Evolutionary conservation across 768 basidiomycete genomes (phyloP), one percentile per base, ranked within the genome.

Genomic region (Lentinula sp.): DNA sequence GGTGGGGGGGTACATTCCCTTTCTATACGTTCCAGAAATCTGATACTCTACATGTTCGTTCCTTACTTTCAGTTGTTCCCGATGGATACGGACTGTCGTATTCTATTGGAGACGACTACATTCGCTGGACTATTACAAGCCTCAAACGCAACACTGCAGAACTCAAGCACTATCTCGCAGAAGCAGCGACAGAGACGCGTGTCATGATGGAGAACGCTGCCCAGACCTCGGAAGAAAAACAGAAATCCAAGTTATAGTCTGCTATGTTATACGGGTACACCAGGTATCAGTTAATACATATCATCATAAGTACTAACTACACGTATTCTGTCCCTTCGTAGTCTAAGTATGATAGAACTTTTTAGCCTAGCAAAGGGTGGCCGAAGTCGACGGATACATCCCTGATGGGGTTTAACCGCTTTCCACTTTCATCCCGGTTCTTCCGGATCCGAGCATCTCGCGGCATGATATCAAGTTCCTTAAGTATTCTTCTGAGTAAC

Each of bases 61-160:
- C 16, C 45, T 21, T 46, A 13, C 46, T 28, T 52, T 31, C 23
- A 90, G 95, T 98, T 32, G 95, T 97, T 0, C 81, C 85, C 1
- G 93, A 96, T 64, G 96, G 95, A 3, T 96, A 92, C 68, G 96
- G 96, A 18, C 74, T 98, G 34, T 85, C 92, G 35, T 98, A 99
- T 74, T 80, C 91, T 3, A 95, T 99, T 68, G 91, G 87, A 35
- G 86, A 91, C 61, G 74, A 86, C 55, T 87, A 88, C 65, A 83
- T 98, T 60, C 85, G 92, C 52, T 98, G 94, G 93, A 93, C 91
- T 56, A 88, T 97, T 65, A 96, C 95, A 65, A 88, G 87, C 58
- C 63, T 80, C 65, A 87, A 84, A 74, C 72, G 76, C 54, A 70
- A 78, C 37, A 82, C 81, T 52, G 82, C 71, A 61, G 80, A 76